These are phyloP conservation scores for Lachnellula cervina DNA, from an alignment of 2,329 filamentous ascomycete genomes.

Conservation along the genomic window DNA sequence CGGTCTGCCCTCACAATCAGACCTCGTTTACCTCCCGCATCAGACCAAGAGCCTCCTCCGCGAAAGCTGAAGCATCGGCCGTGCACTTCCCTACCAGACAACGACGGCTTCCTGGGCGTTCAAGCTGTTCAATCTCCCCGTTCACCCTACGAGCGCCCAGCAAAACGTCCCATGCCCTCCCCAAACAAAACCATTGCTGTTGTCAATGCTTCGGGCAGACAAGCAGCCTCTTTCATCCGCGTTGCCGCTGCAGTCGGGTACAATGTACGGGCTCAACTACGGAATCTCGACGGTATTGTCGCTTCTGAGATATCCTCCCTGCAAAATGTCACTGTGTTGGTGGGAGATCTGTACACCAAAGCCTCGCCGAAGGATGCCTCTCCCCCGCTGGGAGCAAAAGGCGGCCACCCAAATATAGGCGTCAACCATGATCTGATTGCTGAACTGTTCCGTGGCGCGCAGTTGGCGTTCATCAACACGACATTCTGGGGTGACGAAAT, in stretches of 20 bases:
- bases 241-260: conserved; percentile 92
- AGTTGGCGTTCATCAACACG: conserved; percentile 95
- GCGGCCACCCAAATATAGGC: conserved; percentile 57
- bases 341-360: conserved; percentile 59
- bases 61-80: conserved; percentile 27
- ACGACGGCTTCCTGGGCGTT: conserved; percentile 9
- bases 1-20: conserved; percentile 26
- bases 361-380: conserved; percentile 36
- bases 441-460: conserved; percentile 75
- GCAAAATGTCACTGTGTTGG: conserved; percentile 66
- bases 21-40: conserved; percentile 15
- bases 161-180: conserved; percentile 31
- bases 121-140: conserved; percentile 15
- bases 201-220: conserved; percentile 92
- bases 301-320: conserved; percentile 79
- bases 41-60: conserved; percentile 14
- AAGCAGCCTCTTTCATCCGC: conserved; percentile 91
- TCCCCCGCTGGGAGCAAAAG: conserved; percentile 58
- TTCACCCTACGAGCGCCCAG: conserved; percentile 18
- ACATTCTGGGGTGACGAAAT: conserved; percentile 95
- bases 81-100: conserved; percentile 24
- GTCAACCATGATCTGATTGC: conserved; percentile 70
- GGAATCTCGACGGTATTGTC: conserved; percentile 80
- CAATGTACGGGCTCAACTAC: conserved; percentile 85
- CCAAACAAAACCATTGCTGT: conserved; percentile 66